These are phyloP conservation scores for Dimocarpus longan DNA, from an alignment of 345 rosid species.

Conservation along the genomic window DNA sequence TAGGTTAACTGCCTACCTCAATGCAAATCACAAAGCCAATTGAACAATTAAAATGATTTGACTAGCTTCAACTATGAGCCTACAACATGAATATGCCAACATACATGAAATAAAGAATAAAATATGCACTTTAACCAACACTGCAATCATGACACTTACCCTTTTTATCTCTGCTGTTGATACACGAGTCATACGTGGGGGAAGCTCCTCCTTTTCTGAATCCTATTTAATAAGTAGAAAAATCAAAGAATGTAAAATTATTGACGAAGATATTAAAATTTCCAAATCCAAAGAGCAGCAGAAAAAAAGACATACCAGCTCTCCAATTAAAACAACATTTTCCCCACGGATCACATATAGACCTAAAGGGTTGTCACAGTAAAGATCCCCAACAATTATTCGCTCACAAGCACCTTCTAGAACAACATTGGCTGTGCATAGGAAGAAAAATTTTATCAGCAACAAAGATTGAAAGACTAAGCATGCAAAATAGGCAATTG, in stretches of 20 bases:
- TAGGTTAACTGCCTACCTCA: not conserved
- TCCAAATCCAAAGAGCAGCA: conserved; percentile 16
- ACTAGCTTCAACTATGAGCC: not conserved
- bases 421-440: conserved; percentile 78
- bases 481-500: not conserved
- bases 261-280: not conserved
- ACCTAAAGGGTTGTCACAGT: conserved; percentile 90
- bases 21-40: not conserved
- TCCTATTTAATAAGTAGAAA: conserved; percentile 37
- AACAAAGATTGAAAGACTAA: not conserved
- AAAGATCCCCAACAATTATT: conserved; percentile 81
- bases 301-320: conserved; percentile 58
- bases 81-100: not conserved
- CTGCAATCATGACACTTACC: conserved; percentile 33
- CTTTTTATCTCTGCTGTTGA: conserved; percentile 56
- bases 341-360: conserved; percentile 89
- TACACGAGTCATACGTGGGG: conserved; percentile 58
- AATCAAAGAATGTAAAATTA: conserved; percentile 1
- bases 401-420: conserved; percentile 94
- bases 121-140: conserved; percentile 8
- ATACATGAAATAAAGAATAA: not conserved
- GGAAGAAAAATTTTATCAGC: conserved; percentile 10
- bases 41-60: not conserved
- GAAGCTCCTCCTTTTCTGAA: conserved; percentile 70
- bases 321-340: conserved; percentile 91